Percentiles rank a stretch among this genome's conserved stretches.
phyloP scores from a whole-genome alignment of 306 rosid genomes.

The Quercus berberidifolia region DNA sequence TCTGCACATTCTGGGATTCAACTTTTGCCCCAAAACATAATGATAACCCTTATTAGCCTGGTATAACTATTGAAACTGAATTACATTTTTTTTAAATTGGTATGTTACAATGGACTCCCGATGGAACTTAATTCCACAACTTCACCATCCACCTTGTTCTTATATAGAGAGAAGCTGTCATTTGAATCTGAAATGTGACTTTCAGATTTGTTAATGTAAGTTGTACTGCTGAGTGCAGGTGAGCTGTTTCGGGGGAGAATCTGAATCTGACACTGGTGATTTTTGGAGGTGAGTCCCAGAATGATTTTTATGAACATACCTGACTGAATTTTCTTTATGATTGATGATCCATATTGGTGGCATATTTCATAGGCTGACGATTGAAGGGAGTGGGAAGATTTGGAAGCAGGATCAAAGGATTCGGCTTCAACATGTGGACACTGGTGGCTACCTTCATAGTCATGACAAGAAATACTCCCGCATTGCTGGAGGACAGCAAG shows the following conservation, averaged over 20 bases:
- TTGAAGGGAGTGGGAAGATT: constrained; percentile 92
- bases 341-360: constrained; percentile 23
- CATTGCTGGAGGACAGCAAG: constrained; percentile 98
- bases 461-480: constrained; percentile 96
- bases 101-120: background rate
- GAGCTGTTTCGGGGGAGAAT: constrained; percentile 88
- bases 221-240: constrained; percentile 46
- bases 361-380: constrained; percentile 45
- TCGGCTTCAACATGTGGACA: constrained; percentile 94
- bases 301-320: background rate
- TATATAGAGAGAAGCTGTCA: background rate
- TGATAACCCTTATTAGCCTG: background rate
- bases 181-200: constrained; percentile 8
- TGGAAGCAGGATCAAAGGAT: constrained; percentile 96
- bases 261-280: constrained; percentile 84
- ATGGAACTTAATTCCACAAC: background rate
- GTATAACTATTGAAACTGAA: background rate
- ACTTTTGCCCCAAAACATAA: constrained; percentile 14
- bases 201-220: background rate
- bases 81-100: background rate
- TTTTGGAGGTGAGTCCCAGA: constrained; percentile 66
- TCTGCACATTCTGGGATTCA: background rate
- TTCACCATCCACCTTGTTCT: background rate
- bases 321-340: constrained; percentile 6
- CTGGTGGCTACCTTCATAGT: constrained; percentile 77